Evolutionary conservation across 805 yeast genomes (phyloP).

Genomic region (Candida lessepsii): DNA sequence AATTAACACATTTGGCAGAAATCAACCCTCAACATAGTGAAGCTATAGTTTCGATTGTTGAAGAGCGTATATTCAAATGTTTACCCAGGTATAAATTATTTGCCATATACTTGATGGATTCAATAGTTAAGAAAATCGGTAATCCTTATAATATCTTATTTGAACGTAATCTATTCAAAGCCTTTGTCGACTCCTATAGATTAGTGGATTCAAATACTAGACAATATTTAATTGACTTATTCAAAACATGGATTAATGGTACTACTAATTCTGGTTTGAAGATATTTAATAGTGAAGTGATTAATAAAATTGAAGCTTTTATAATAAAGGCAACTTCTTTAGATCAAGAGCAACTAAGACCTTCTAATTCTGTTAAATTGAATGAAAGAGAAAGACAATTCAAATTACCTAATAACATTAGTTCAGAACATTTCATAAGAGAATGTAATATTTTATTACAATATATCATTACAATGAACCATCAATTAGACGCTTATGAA

Average conservation of each 20-base stretch:
- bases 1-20: slow-evolving; percentile 40
- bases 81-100: slow-evolving; percentile 39
- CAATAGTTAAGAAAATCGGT: slow-evolving; percentile 43
- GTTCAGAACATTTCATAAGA: slow-evolving; percentile 34
- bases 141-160: slow-evolving; percentile 42
- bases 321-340: slow-evolving; percentile 37
- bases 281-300: slow-evolving; percentile 29
- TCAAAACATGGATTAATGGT: slow-evolving; percentile 40
- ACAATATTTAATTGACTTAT: slow-evolving; percentile 38
- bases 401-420: slow-evolving; percentile 12
- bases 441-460: slow-evolving; percentile 38
- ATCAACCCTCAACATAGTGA: slow-evolving; percentile 29
- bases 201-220: slow-evolving; percentile 40
- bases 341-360: slow-evolving; percentile 1
- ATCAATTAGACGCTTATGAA: slow-evolving; percentile 22
- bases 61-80: slow-evolving; percentile 34
- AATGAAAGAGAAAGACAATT: slow-evolving; percentile 10
- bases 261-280: slow-evolving; percentile 34
- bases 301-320: slow-evolving; percentile 36
- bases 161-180: slow-evolving; percentile 31
- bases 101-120: slow-evolving; percentile 40
- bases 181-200: slow-evolving; percentile 39
- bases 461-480: slow-evolving; percentile 30
- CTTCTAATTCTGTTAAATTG: not conserved
- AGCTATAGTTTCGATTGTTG: slow-evolving; percentile 33